Evolutionary conservation across 164 flowering plant genomes (phyloP).

Genomic region (Cinnamomum micranthum): DNA sequence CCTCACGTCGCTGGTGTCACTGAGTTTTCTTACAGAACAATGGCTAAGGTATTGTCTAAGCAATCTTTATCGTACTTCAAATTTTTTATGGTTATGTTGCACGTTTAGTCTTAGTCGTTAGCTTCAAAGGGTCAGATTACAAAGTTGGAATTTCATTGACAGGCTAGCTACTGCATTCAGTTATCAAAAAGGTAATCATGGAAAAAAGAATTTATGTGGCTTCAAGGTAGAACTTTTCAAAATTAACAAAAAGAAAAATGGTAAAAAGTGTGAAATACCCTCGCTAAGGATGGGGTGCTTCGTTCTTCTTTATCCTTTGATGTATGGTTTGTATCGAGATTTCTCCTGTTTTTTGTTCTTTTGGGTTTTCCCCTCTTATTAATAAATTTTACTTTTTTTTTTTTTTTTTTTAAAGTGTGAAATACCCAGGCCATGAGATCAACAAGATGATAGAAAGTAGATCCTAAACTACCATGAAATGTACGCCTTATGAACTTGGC

Average conservation of each 20-base stretch:
- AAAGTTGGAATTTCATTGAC: neutral
- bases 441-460: no score
- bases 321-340: no score
- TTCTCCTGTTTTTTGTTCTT: no score
- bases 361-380: no score
- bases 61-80: neutral
- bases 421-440: no score
- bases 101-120: neutral
- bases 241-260: neutral
- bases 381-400: no score
- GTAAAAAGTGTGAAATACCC: neutral
- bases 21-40: slow-evolving; percentile 66
- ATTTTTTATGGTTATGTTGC: neutral
- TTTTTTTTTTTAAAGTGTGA: neutral
- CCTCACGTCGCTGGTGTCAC: slow-evolving; percentile 95
- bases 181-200: neutral
- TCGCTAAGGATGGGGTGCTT: no score
- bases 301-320: no score
- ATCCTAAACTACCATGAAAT: no score
- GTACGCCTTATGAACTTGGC: no score
- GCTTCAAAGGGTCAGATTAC: no score
- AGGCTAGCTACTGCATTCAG: neutral
- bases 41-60: slow-evolving; percentile 71
- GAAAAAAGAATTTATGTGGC: neutral
- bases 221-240: neutral